Evolutionary conservation across 352 stramenopile genomes (phyloP).

Genomic region (Phytophthora agathidicida): DNA sequence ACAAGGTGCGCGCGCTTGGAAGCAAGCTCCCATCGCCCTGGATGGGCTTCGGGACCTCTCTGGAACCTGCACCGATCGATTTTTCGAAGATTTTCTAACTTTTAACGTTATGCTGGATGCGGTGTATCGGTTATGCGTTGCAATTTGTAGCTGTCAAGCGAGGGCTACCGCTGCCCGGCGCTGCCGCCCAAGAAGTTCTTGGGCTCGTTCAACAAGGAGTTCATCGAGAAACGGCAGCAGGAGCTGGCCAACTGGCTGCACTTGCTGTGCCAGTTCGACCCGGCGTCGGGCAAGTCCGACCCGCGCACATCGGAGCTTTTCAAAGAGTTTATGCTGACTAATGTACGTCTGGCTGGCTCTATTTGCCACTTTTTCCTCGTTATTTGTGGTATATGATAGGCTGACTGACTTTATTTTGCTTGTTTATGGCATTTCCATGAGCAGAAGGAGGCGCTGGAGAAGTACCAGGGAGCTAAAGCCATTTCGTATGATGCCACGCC

Average conservation of each 20-base stretch:
- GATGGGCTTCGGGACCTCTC: conserved; percentile 4
- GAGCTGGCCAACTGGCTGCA: conserved; percentile 89
- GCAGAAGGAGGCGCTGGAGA: conserved; percentile 81
- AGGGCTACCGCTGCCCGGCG: conserved; percentile 79
- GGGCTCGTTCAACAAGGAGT: conserved; percentile 90
- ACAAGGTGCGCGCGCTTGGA: conserved; percentile 53
- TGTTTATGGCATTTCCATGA: conserved; percentile 11
- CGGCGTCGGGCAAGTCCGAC: conserved; percentile 62
- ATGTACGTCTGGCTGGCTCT: no score
- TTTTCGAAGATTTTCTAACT: background rate
- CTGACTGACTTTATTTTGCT: conserved; percentile 2
- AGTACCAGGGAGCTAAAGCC: conserved; percentile 45
- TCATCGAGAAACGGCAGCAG: conserved; percentile 89
- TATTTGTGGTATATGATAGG: conserved; percentile 20
- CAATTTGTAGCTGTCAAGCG: conserved; percentile 53
- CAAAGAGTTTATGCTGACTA: conserved; percentile 81
- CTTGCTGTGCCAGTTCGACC: conserved; percentile 78
- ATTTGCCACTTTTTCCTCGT: background rate
- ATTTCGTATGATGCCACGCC: conserved; percentile 51
- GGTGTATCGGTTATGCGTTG: conserved; percentile 13
- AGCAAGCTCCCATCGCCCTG: no score
- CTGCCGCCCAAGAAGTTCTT: conserved; percentile 91
- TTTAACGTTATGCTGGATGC: no score
- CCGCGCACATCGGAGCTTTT: conserved; percentile 75
- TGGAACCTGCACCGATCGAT: conserved; percentile 5